Percentiles rank a stretch among this genome's conserved stretches.
Evolutionary conservation across 106 monocot species (phyloP).

Genomic region (Phalaenopsis equestris): DNA sequence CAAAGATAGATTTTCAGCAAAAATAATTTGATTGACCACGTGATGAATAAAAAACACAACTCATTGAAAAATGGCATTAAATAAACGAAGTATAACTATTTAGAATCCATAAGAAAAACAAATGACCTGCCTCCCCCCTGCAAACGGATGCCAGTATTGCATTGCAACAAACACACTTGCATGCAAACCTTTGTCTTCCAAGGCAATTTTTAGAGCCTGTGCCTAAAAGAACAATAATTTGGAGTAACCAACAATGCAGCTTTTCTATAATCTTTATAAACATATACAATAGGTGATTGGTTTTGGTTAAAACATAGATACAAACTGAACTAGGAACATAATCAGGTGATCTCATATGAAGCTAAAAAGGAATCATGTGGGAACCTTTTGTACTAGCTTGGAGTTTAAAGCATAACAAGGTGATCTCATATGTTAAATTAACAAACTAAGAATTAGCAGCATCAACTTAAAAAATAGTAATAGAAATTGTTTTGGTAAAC

Average conservation of each 20-base stretch:
- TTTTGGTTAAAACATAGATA: background rate
- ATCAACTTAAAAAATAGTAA: background rate
- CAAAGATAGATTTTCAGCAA: background rate
- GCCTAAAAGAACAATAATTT: slow-evolving; percentile 36
- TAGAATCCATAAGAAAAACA: background rate
- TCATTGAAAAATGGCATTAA: background rate
- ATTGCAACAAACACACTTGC: slow-evolving; percentile 81
- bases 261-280: background rate
- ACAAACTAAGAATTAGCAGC: background rate
- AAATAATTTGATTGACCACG: background rate
- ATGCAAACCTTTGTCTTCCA: slow-evolving; percentile 62
- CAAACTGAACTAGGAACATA: background rate
- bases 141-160: slow-evolving; percentile 96
- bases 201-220: slow-evolving; percentile 52
- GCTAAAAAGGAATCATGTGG: background rate
- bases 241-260: background rate
- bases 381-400: background rate
- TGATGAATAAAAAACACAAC: background rate
- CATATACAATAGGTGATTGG: background rate
- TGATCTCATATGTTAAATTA: background rate
- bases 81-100: background rate
- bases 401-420: background rate
- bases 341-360: background rate
- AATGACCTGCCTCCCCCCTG: slow-evolving; percentile 79
- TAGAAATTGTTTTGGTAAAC: background rate